Percentiles rank a stretch among this genome's conserved stretches.
Conservation (phyloP, 192 early-diverging fungal genomes). For the Podila epicladia region DNA sequence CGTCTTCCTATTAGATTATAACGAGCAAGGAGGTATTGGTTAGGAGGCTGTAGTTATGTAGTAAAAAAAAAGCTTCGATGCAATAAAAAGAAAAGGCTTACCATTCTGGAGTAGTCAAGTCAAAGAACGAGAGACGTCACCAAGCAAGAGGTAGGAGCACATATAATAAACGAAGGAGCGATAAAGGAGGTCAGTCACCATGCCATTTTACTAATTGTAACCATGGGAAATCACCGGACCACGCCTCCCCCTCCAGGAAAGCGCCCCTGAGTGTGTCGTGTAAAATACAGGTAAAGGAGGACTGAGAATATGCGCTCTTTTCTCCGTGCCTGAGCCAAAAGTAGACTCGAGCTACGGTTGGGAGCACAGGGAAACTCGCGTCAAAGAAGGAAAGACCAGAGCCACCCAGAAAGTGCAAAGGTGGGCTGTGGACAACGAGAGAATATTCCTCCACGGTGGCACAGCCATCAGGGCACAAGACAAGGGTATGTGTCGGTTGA, state of each 20-base stretch:
- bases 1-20: slow-evolving; percentile 64
- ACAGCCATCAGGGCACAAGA: background rate
- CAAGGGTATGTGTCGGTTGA: background rate
- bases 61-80: background rate
- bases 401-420: background rate
- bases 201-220: no score
- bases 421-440: no score
- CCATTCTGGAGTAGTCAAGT: slow-evolving; percentile 4
- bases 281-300: background rate
- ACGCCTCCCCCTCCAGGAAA: no score
- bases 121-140: background rate
- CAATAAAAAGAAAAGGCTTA: background rate
- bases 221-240: no score
- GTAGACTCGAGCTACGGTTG: background rate
- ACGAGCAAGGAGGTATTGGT: background rate
- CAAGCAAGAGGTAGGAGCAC: no score
- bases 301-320: background rate
- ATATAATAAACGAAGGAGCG: no score
- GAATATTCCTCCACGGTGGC: background rate
- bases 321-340: background rate
- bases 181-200: no score
- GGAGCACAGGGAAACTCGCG: background rate
- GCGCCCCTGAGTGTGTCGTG: no score
- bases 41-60: background rate
- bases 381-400: background rate